phyloP scores from a whole-genome alignment of 176 grass and related monocot genomes.

The Paspalum vaginatum region DNA sequence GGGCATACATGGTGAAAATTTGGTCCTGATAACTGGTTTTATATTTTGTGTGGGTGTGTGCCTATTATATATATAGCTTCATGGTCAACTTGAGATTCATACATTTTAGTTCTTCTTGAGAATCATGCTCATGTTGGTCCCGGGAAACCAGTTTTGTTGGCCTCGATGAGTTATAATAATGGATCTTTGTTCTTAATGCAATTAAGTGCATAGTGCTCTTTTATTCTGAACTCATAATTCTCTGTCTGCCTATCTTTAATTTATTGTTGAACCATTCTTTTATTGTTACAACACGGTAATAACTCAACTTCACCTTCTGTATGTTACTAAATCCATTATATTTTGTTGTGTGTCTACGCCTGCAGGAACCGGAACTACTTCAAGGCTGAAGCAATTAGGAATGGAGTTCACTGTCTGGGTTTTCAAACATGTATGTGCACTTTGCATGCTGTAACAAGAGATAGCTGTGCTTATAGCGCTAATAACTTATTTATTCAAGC shows the following conservation, averaged over 20 bases:
- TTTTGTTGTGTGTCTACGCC: constrained; percentile 37
- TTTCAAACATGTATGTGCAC: constrained; percentile 88
- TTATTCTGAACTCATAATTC: neutral
- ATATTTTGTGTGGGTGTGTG: too few relatives aligned
- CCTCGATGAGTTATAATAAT: neutral
- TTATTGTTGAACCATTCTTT: constrained; percentile 1
- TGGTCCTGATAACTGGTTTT: too few relatives aligned
- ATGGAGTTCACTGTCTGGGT: constrained; percentile 99
- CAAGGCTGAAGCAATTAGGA: constrained; percentile 89
- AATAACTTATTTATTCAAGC: neutral
- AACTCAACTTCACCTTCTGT: constrained; percentile 21
- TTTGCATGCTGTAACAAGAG: neutral
- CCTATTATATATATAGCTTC: too few relatives aligned
- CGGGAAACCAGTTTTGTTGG: constrained; percentile 6
- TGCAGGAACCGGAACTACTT: constrained; percentile 81
- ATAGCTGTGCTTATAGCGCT: constrained; percentile 20
- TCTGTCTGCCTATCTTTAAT: constrained; percentile 1
- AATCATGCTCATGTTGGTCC: constrained; percentile 11
- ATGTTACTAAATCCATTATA: constrained; percentile 10
- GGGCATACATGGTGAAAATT: too few relatives aligned
- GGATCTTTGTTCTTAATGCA: constrained; percentile 10
- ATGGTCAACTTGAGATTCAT: constrained; percentile 17
- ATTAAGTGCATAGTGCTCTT: constrained; percentile 8
- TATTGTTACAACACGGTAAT: constrained; percentile 9
- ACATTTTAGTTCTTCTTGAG: neutral